Base-by-base conservation (phyloP, 2,329 filamentous ascomycete genomes). In the Pseudocercospora fuligena region DNA sequence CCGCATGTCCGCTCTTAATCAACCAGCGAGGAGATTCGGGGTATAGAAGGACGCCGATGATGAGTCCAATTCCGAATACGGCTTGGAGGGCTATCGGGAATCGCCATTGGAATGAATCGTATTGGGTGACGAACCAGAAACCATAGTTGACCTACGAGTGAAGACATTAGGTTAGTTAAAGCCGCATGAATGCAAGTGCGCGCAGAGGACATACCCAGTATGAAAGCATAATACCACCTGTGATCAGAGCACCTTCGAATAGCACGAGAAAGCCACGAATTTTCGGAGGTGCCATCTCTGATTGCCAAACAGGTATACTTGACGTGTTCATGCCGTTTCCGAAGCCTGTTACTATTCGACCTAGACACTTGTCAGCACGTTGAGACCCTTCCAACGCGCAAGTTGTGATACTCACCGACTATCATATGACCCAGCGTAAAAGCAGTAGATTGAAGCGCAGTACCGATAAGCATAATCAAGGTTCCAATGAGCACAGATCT, bases 231-330 rank as follows among this genome's bases (percentile, higher is more conserved):
- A 84, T 81, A 66, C 83, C 84, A 59, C 80, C 81, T 19, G 82
- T 83, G 63, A 85, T 84, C 73, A 84, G 93, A 0, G 94, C 94
- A 76, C 97, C 97, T 79, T 98, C 94, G 72, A 98, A 97, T 78
- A 94, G 97, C 23, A 94, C 94, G 67, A 98, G 85, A 80, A 94
- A 94, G 67, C 94, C 94, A 74, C 94, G 87, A 79, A 96, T 97
- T 76, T 97, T 94, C 2, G 94, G 92, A 40, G 94, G 94, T 49
- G 94, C 97, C 74, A 83, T 83, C 65, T 83, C 82, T 12, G 80
- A 81, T 69, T 83, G 82, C 67, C 82, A 82, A 31, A 83, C 79
- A 3, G 82, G 82, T 2, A 83, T 81, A n/a, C 81, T 81, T 62
- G 56, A 61, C 0, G 70, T 72, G 36, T 70, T 70, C 70, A 72